Evolutionary conservation across 202 grass and related monocot genomes (phyloP).

Genomic region (Bolboschoenoplectus hybrid): DNA sequence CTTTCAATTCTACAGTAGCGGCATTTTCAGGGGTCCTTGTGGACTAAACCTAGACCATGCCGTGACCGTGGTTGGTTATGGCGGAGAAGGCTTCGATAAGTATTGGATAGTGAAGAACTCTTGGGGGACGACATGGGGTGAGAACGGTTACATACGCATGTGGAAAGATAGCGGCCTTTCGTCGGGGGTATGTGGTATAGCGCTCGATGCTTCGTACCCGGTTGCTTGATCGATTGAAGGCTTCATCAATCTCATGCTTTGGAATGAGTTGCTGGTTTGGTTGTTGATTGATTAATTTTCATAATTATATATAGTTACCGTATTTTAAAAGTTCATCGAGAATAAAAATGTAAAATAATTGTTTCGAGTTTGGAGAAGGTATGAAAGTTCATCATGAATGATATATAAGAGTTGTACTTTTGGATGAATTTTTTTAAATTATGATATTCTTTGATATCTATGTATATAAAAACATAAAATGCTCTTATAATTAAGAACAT

Average conservation of each 20-base stretch:
- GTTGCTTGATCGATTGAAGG: neutral
- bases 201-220: slow-evolving; percentile 9
- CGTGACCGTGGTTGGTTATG: slow-evolving; percentile 38
- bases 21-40: slow-evolving; percentile 40
- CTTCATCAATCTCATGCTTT: neutral
- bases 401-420: neutral
- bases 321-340: neutral
- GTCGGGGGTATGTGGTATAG: slow-evolving; percentile 11
- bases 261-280: neutral
- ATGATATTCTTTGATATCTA: neutral
- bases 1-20: slow-evolving; percentile 36
- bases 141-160: slow-evolving; percentile 35
- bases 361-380: neutral
- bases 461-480: neutral
- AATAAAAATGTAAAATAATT: neutral
- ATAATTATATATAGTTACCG: neutral
- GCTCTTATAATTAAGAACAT: neutral
- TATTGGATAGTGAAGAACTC: slow-evolving; percentile 51
- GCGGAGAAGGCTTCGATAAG: neutral
- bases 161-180: slow-evolving; percentile 20
- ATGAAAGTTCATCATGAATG: too few relatives aligned
- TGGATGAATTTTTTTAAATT: neutral
- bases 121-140: slow-evolving; percentile 39
- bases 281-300: neutral
- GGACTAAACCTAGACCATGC: neutral